Conservation (phyloP, 805 yeast species). For the Dipodascopsis uninucleata region DNA sequence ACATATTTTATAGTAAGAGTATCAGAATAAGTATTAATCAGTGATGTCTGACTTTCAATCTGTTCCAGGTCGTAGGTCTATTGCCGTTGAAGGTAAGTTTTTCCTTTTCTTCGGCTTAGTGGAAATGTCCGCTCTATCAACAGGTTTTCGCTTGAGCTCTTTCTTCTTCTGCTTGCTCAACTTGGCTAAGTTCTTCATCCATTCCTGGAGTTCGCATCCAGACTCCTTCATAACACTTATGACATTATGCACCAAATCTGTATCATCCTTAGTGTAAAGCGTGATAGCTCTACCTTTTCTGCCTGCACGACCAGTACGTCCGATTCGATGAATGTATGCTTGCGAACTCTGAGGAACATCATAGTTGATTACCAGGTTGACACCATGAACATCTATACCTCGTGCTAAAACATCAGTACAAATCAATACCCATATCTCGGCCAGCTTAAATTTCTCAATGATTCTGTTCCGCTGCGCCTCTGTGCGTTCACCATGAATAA, state of each 20-base stretch:
- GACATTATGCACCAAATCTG: slow-evolving; percentile 69
- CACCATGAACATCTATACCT: slow-evolving; percentile 97
- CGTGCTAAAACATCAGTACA: slow-evolving; percentile 95
- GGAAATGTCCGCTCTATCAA: slow-evolving; percentile 57
- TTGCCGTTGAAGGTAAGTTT: no score
- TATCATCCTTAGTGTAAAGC: slow-evolving; percentile 87
- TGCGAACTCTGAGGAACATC: slow-evolving; percentile 94
- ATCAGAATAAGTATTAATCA: no score
- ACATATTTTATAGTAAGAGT: no score
- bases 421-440: slow-evolving; percentile 92
- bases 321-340: slow-evolving; percentile 94
- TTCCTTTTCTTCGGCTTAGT: slow-evolving; percentile 17
- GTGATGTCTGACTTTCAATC: no score
- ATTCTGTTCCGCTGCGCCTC: slow-evolving; percentile 81
- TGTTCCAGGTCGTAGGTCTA: no score
- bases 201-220: slow-evolving; percentile 61
- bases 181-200: slow-evolving; percentile 77
- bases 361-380: slow-evolving; percentile 88
- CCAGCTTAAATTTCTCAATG: slow-evolving; percentile 78
- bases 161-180: slow-evolving; percentile 54
- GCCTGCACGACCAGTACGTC: slow-evolving; percentile 98
- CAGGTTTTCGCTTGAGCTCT: slow-evolving; percentile 40
- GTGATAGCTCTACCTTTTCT: slow-evolving; percentile 83
- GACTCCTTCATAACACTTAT: slow-evolving; percentile 94
- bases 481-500: slow-evolving; percentile 91